Conservation (phyloP, 2,329 filamentous ascomycete species). For the Penicillium griseofulvum region DNA sequence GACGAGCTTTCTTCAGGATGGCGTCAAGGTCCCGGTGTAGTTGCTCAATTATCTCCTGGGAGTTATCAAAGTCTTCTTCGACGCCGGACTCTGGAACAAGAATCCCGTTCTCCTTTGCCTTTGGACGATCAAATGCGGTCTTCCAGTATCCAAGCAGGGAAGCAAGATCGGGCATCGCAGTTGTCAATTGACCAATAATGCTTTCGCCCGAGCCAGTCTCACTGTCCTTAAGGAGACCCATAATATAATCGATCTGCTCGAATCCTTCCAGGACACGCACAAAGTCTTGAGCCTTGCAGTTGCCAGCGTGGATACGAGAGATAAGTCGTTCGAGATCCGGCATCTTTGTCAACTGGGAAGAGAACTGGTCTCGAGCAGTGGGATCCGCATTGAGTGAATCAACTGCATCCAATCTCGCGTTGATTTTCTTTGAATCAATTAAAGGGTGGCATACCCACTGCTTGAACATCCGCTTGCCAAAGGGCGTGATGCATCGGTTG, state of each 20-base stretch:
- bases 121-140: slow-evolving; percentile 80
- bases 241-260: slow-evolving; percentile 95
- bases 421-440: slow-evolving; percentile 81
- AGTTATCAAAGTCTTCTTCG: slow-evolving; percentile 87
- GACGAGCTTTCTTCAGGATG: slow-evolving; percentile 68
- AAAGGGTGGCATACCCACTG: slow-evolving; percentile 98
- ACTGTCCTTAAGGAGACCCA: slow-evolving; percentile 72
- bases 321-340: slow-evolving; percentile 92
- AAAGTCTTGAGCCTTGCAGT: slow-evolving; percentile 89
- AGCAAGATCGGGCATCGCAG: slow-evolving; percentile 79
- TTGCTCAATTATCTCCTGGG: slow-evolving; percentile 70
- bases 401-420: slow-evolving; percentile 89
- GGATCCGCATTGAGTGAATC: slow-evolving; percentile 85
- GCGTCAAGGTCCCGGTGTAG: slow-evolving; percentile 71
- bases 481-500: slow-evolving; percentile 92
- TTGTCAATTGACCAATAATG: slow-evolving; percentile 78
- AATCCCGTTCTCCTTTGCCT: slow-evolving; percentile 74
- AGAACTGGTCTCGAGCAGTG: slow-evolving; percentile 79
- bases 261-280: slow-evolving; percentile 91
- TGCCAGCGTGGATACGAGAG: slow-evolving; percentile 87
- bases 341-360: slow-evolving; percentile 82
- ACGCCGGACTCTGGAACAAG: slow-evolving; percentile 83
- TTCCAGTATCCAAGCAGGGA: slow-evolving; percentile 80
- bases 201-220: slow-evolving; percentile 62
- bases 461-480: slow-evolving; percentile 91